phyloP scores from a whole-genome alignment of 306 rosid genomes.

The Quercus rubra region DNA sequence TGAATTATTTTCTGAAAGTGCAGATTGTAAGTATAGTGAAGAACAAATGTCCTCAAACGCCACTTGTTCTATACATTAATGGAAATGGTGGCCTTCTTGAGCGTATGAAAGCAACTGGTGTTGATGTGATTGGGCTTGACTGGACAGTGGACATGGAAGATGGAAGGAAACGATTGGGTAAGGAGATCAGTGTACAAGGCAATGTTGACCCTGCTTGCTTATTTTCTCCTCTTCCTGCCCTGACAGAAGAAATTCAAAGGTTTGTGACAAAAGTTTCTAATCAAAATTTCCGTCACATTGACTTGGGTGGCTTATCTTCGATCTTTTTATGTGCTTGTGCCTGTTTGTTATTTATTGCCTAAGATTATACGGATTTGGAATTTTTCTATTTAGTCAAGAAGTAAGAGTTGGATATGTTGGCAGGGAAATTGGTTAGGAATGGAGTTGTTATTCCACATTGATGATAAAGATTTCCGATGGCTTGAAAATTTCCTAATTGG shows the following conservation, averaged over 20 bases:
- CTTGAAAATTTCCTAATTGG: neutral
- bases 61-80: conserved; percentile 87
- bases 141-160: conserved; percentile 99
- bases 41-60: conserved; percentile 68
- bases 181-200: conserved; percentile 79
- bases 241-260: conserved; percentile 92
- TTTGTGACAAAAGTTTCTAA: conserved; percentile 30
- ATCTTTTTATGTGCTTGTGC: too few species aligned
- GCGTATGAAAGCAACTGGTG: conserved; percentile 85
- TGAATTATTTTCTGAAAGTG: too few species aligned
- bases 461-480: neutral
- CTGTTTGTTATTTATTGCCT: too few species aligned
- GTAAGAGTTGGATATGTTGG: neutral
- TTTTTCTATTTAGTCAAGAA: conserved; percentile 1
- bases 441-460: neutral
- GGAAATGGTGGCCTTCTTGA: conserved; percentile 98
- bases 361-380: neutral
- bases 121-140: conserved; percentile 91
- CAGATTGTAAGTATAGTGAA: conserved; percentile 58
- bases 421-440: neutral
- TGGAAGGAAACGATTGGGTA: conserved; percentile 79
- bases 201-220: conserved; percentile 91
- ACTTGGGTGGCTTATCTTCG: too few species aligned
- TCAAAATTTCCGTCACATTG: neutral
- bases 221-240: conserved; percentile 76